Conservation (phyloP, 2,329 filamentous ascomycete species). For the Penicillium brevicompactum region DNA sequence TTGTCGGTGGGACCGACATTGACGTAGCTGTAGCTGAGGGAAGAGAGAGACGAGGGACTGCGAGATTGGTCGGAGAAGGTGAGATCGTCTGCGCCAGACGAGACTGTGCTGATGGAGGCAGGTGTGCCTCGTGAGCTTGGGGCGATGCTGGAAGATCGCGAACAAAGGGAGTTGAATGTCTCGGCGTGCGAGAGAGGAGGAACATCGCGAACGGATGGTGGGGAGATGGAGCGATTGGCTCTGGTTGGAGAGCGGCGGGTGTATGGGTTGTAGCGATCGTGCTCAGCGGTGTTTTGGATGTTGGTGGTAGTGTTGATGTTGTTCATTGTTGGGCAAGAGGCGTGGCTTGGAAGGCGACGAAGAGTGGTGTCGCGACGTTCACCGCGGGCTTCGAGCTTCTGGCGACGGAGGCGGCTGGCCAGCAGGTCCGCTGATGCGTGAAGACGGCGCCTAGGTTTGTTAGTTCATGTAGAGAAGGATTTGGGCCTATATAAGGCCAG, state of each 20-base stretch:
- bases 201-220: constrained; percentile 47
- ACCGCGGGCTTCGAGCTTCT: constrained; percentile 36
- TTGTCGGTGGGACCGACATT: constrained; percentile 33
- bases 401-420: constrained; percentile 38
- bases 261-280: constrained; percentile 41
- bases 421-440: constrained; percentile 39
- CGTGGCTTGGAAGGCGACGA: constrained; percentile 31
- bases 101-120: constrained; percentile 44
- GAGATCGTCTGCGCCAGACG: constrained; percentile 37
- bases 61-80: constrained; percentile 35
- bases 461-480: neutral
- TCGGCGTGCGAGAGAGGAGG: constrained; percentile 45
- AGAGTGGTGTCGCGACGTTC: constrained; percentile 29
- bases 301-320: constrained; percentile 35
- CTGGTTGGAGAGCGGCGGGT: constrained; percentile 41
- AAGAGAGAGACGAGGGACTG: constrained; percentile 34
- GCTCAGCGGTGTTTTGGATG: constrained; percentile 33
- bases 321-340: constrained; percentile 33
- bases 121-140: constrained; percentile 48
- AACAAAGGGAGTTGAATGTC: constrained; percentile 44
- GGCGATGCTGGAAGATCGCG: constrained; percentile 47
- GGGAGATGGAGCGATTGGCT: constrained; percentile 43
- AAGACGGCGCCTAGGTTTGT: constrained; percentile 30
- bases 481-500: neutral
- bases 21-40: constrained; percentile 39